phyloP scores from a whole-genome alignment of 2,329 filamentous ascomycete genomes.

The Fusarium sp. region DNA sequence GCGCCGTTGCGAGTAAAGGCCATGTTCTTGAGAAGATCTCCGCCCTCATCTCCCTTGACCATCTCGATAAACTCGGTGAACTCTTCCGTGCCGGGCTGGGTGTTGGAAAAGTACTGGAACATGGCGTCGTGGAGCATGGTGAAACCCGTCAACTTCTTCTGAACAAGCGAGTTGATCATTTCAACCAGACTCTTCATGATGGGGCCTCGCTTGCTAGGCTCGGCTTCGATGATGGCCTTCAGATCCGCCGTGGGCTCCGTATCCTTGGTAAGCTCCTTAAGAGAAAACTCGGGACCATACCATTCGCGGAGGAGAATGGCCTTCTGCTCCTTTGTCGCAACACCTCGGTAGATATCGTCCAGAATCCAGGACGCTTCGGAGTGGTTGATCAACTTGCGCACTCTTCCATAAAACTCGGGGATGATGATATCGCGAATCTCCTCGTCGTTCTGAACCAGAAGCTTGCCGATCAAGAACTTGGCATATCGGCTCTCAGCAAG shows the following conservation, averaged over 20 bases:
- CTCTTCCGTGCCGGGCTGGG: conserved; percentile 81
- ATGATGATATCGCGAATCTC: conserved; percentile 91
- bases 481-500: conserved; percentile 96
- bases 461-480: conserved; percentile 96
- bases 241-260: conserved; percentile 75
- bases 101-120: conserved; percentile 93
- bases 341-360: conserved; percentile 93
- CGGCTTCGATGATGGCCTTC: conserved; percentile 76
- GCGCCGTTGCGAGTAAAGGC: conserved; percentile 94
- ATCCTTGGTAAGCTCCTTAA: conserved; percentile 73
- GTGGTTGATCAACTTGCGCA: conserved; percentile 94
- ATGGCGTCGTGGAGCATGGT: conserved; percentile 98
- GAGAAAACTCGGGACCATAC: conserved; percentile 93
- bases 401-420: conserved; percentile 93
- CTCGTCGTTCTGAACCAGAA: conserved; percentile 90
- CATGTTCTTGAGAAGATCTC: conserved; percentile 92
- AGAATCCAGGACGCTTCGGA: conserved; percentile 97
- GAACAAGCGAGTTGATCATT: conserved; percentile 90
- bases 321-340: conserved; percentile 89
- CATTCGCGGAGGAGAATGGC: conserved; percentile 88
- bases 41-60: conserved; percentile 90
- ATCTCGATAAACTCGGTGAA: conserved; percentile 89
- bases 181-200: conserved; percentile 89
- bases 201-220: conserved; percentile 86
- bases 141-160: conserved; percentile 97